phyloP scores from a whole-genome alignment of 768 basidiomycete species.

The Cystobasidium tubakii region DNA sequence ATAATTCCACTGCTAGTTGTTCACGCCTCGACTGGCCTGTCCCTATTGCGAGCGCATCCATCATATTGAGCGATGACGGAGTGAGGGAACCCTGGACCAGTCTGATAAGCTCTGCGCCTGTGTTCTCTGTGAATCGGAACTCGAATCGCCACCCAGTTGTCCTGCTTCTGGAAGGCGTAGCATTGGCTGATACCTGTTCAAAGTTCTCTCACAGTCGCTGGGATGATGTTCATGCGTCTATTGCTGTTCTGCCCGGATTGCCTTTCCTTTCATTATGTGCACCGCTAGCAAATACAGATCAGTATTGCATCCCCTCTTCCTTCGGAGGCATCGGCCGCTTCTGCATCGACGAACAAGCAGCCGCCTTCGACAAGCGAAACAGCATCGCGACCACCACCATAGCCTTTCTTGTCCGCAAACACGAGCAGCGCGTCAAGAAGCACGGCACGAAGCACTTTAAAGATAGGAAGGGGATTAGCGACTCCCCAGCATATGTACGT shows the following conservation, averaged over 20 bases:
- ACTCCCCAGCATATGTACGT: not conserved
- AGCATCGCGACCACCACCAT: not conserved
- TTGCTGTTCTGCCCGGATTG: not conserved
- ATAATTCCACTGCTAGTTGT: too few species aligned
- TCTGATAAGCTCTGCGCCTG: not conserved
- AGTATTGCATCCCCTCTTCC: not conserved
- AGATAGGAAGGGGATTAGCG: not conserved
- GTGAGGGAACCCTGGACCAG: not conserved
- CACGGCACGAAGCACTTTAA: too few species aligned
- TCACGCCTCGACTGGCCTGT: too few species aligned
- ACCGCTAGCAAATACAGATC: not conserved
- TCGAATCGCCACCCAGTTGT: not conserved
- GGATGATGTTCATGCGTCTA: not conserved
- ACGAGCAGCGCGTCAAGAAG: too few species aligned
- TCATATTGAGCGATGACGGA: not conserved
- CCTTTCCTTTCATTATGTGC: not conserved
- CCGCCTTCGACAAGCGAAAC: not conserved
- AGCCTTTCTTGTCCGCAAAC: too few species aligned
- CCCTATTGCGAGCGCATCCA: too few species aligned
- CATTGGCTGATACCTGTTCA: not conserved
- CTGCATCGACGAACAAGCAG: not conserved
- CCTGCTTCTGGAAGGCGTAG: not conserved
- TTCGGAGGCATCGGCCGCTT: not conserved
- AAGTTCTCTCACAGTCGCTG: not conserved
- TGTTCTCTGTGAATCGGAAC: not conserved